phyloP scores from a whole-genome alignment of 371 early-diverging fungal species.

The Mucor mucedo region DNA sequence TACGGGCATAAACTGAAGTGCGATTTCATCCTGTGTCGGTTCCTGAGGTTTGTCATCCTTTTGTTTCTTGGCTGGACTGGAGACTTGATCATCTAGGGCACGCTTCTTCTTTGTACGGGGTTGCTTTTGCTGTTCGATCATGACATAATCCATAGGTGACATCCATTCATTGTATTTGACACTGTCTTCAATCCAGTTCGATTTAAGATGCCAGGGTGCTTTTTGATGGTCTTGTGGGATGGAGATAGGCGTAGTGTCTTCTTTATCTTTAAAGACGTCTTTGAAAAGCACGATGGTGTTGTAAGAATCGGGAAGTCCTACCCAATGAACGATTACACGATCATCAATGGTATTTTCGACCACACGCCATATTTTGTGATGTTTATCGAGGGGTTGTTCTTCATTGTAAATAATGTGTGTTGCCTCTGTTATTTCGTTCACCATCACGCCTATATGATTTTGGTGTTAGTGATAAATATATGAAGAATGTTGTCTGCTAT shows the following conservation, averaged over 20 bases:
- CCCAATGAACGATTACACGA: conserved; percentile 69
- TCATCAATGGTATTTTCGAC: conserved; percentile 44
- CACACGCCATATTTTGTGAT: conserved; percentile 27
- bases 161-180: conserved; percentile 75
- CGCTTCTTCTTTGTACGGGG: conserved; percentile 22
- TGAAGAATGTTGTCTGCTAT: conserved; percentile 5
- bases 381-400: conserved; percentile 16
- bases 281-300: conserved; percentile 61
- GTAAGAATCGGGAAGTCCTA: conserved; percentile 78
- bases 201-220: conserved; percentile 67
- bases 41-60: conserved; percentile 24
- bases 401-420: conserved; percentile 63
- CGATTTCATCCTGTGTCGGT: conserved; percentile 59
- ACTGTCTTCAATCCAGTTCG: conserved; percentile 77
- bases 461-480: background rate
- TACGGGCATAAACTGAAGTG: conserved; percentile 67
- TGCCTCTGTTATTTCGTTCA: conserved; percentile 43
- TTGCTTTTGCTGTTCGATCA: conserved; percentile 25
- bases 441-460: conserved; percentile 37
- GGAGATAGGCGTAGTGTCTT: background rate
- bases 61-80: conserved; percentile 11
- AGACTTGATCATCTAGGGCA: background rate
- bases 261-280: conserved; percentile 17
- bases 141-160: conserved; percentile 68
- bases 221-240: conserved; percentile 25